Conservation (phyloP, 352 stramenopile species). For the Thalassiosira exigua region DNA sequence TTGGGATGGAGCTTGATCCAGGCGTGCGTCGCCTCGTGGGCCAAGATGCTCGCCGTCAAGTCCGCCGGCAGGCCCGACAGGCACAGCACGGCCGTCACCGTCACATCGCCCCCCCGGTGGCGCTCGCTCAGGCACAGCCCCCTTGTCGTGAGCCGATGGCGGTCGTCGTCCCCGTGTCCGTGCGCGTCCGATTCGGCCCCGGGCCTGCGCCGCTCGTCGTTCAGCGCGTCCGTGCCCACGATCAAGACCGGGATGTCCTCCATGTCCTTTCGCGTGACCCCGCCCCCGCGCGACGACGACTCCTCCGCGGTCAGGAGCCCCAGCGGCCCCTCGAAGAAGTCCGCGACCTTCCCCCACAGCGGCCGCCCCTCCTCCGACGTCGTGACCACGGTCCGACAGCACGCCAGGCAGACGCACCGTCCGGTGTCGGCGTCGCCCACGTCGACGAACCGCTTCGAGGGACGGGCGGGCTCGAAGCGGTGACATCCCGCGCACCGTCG, state of each 20-base stretch:
- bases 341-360: slow-evolving; percentile 64
- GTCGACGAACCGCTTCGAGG: slow-evolving; percentile 65
- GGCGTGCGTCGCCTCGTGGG: slow-evolving; percentile 75
- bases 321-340: slow-evolving; percentile 67
- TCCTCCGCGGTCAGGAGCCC: slow-evolving; percentile 37
- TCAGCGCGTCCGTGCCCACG: slow-evolving; percentile 64
- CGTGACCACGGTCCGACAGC: slow-evolving; percentile 62
- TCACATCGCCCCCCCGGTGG: slow-evolving; percentile 18
- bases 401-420: slow-evolving; percentile 69
- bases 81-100: slow-evolving; percentile 69
- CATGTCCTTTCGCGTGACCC: slow-evolving; percentile 51
- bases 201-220: no score
- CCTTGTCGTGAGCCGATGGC: slow-evolving; percentile 67
- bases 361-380: slow-evolving; percentile 59
- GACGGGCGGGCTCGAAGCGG: slow-evolving; percentile 65
- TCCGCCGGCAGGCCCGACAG: slow-evolving; percentile 67
- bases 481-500: slow-evolving; percentile 67
- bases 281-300: slow-evolving; percentile 14
- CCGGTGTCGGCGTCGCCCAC: slow-evolving; percentile 45
- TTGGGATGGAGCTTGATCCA: slow-evolving; percentile 76
- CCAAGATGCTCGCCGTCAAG: slow-evolving; percentile 71
- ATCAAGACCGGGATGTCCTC: slow-evolving; percentile 65
- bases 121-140: slow-evolving; percentile 69
- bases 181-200: slow-evolving; percentile 32
- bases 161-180: slow-evolving; percentile 26